Base-by-base conservation (phyloP, 768 basidiomycete species). In the Tulasnella sp. region DNA sequence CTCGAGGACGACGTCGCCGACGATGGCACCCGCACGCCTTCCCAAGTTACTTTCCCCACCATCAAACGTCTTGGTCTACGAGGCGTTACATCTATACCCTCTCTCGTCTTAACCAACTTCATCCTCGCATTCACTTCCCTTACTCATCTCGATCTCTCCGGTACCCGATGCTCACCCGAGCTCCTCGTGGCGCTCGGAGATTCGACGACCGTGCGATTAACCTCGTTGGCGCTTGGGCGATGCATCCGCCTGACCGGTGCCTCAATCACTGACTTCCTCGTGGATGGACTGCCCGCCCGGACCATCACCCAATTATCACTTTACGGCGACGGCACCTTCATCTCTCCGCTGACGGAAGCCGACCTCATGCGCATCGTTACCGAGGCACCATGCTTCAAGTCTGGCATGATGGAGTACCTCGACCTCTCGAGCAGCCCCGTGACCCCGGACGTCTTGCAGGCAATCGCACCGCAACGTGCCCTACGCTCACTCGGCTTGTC, bases 401-500 rank as follows among this genome's bases (percentile, higher is more conserved):
- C 73, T 48, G 86, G 87, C 7, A 69, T 80, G 58, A 73, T 99
- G 37, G 76, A 81, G 9, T 96, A 93, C 69, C 77, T 99, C 61
- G 94, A 99, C 68, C 69, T 99, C 29, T 96, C 93, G 12, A 88
- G 85, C 60, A 73, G 85, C 4, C 84, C 85, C 0, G 62, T 97
- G 51, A 84, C 83, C 4, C 68, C 72, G 23, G 69, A 9, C 6
- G 68, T 83, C 5, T 61, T 64, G 14, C 71, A 74, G 8, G 66
- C 71, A 0, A 81, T 81, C 65, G 75, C 75, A 15, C 69, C 80
- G 6, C 89, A 89, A 67, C 81, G 80, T 2, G 75, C 75, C 41
- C 74, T 99, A 25, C 82, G 93, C 55, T 91, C 90, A 17, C 74
- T 98, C 36, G 94, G 96, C 4, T 76, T 99, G 23, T 92, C 89